phyloP scores from a whole-genome alignment of 495 filamentous ascomycete species.

The Neurospora sp. region DNA sequence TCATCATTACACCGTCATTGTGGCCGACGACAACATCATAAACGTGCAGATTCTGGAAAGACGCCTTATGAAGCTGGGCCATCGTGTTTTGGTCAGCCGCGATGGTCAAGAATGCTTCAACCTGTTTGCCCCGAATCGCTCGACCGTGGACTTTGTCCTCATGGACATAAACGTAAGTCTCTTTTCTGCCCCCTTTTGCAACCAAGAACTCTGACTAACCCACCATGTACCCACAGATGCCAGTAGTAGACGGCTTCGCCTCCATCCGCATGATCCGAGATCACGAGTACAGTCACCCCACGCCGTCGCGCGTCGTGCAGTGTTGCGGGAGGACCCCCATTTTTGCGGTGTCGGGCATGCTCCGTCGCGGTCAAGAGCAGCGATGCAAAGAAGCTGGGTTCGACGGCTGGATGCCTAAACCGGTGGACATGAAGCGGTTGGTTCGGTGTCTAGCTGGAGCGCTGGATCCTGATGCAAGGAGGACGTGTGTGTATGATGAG shows the following conservation, averaged over 20 bases:
- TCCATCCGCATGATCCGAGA: slow-evolving; percentile 12
- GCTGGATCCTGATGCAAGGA: slow-evolving; percentile 3
- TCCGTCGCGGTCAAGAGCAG: slow-evolving; percentile 12
- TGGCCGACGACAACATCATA: slow-evolving; percentile 78
- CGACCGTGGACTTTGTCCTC: slow-evolving; percentile 15
- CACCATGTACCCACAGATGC: slow-evolving; percentile 6
- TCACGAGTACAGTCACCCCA: slow-evolving; percentile 7
- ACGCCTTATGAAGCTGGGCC: slow-evolving; percentile 60
- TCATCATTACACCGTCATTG: slow-evolving; percentile 50
- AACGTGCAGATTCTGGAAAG: slow-evolving; percentile 74
- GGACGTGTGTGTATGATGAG: slow-evolving; percentile 6
- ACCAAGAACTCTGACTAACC: not conserved
- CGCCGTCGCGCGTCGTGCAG: slow-evolving; percentile 11
- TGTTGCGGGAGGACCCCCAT: slow-evolving; percentile 12
- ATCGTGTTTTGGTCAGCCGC: slow-evolving; percentile 55
- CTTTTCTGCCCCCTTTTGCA: not conserved
- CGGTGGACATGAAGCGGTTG: slow-evolving; percentile 47
- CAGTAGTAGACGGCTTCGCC: slow-evolving; percentile 14
- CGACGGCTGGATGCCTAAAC: slow-evolving; percentile 72
- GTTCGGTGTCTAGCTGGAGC: slow-evolving; percentile 7
- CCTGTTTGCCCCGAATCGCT: slow-evolving; percentile 33
- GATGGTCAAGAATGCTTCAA: slow-evolving; percentile 73
- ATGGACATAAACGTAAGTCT: slow-evolving; percentile 16
- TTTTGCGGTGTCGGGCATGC: slow-evolving; percentile 14
- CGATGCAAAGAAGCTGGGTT: slow-evolving; percentile 22